phyloP scores from a whole-genome alignment of 495 filamentous ascomycete genomes.

The Aspergillus bertholletiae region DNA sequence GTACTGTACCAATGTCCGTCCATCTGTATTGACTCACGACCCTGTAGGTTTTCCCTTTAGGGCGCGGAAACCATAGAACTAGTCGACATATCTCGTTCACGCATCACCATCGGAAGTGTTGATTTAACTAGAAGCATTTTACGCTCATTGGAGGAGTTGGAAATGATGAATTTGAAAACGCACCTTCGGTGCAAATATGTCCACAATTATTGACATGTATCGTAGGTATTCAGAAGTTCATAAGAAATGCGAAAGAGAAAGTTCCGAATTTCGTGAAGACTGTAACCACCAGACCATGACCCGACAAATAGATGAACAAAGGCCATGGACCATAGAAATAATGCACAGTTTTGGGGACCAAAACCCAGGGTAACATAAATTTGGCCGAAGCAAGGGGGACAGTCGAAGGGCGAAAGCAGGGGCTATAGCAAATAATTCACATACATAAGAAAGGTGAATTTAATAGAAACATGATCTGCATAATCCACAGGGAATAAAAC shows the following conservation, averaged over 20 bases:
- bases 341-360: conserved; percentile 24
- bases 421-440: conserved; percentile 10
- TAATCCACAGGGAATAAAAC: conserved; percentile 12
- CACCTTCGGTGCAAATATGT: background rate
- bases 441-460: conserved; percentile 11
- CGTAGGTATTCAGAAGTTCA: background rate
- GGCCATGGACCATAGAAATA: conserved; percentile 14
- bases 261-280: conserved; percentile 7
- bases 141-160: too few species aligned
- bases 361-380: conserved; percentile 29
- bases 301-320: conserved; percentile 2
- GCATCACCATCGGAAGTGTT: too few species aligned
- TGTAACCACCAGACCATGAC: conserved; percentile 12
- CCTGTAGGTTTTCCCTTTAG: too few species aligned
- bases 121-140: too few species aligned
- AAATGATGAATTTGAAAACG: background rate
- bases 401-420: conserved; percentile 14
- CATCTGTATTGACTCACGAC: too few species aligned
- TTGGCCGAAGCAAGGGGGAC: conserved; percentile 18
- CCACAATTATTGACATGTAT: background rate
- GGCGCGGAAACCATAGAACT: too few species aligned
- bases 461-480: conserved; percentile 8
- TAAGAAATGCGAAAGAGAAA: background rate
- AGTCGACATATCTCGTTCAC: too few species aligned
- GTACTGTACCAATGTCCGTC: too few species aligned